These are phyloP conservation scores for Quercus dentata DNA, from an alignment of 306 rosid species.

Conservation along the genomic window DNA sequence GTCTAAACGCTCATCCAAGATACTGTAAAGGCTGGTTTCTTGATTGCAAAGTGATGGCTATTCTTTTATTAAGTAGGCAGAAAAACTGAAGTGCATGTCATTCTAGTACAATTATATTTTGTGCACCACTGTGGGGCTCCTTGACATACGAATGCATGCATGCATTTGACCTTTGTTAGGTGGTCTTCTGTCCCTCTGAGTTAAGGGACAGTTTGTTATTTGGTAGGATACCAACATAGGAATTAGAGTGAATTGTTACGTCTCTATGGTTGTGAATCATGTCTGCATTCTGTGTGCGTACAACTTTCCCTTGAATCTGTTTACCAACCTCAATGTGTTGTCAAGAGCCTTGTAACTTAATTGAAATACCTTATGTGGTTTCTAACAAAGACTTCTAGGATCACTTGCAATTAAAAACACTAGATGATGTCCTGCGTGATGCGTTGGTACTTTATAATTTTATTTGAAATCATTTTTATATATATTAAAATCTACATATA, in stretches of 20 bases:
- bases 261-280: neutral
- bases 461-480: too few relatives aligned
- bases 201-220: neutral
- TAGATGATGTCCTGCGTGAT: too few relatives aligned
- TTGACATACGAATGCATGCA: too few relatives aligned
- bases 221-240: neutral
- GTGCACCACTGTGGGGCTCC: too few relatives aligned
- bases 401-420: too few relatives aligned
- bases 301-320: neutral
- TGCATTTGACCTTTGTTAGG: neutral
- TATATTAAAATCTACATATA: too few relatives aligned
- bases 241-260: neutral
- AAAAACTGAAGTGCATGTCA: neutral
- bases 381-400: too few relatives aligned
- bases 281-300: neutral
- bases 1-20: constrained; percentile 1
- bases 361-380: too few relatives aligned
- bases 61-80: constrained; percentile 4
- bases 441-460: too few relatives aligned
- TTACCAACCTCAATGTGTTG: neutral
- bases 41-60: constrained; percentile 5
- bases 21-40: constrained; percentile 8
- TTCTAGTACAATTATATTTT: neutral
- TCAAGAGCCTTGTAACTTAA: too few relatives aligned
- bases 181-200: neutral